These are phyloP conservation scores for Theileria parva DNA, from an alignment of 169 alveolate genomes.

Conservation along the genomic window DNA sequence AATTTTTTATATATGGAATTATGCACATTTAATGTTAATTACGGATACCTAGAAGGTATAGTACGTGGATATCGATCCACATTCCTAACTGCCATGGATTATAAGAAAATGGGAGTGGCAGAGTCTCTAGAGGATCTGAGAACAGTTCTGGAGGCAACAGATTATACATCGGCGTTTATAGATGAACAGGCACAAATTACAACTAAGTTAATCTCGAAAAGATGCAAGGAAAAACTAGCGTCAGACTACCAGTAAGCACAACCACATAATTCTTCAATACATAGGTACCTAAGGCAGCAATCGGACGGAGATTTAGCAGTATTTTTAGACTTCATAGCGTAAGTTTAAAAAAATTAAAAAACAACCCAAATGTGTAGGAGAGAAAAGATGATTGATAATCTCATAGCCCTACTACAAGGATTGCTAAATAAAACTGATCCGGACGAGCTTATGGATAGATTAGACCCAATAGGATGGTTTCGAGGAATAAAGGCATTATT, in stretches of 20 bases:
- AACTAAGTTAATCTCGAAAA: conserved; percentile 86
- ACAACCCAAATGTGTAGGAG: conserved; percentile 65
- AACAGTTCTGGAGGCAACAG: conserved; percentile 96
- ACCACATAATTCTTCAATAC: conserved; percentile 64
- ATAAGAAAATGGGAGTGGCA: conserved; percentile 82
- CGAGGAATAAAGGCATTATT: conserved; percentile 95
- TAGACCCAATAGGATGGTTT: conserved; percentile 97
- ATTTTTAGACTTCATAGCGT: conserved; percentile 86
- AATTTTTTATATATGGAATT: conserved; percentile 83
- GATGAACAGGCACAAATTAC: conserved; percentile 92
- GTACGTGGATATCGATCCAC: conserved; percentile 94
- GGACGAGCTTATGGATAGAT: conserved; percentile 88
- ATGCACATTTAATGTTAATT: conserved; percentile 90
- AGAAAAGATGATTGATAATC: conserved; percentile 98
- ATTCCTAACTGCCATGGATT: conserved; percentile 93
- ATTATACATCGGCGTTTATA: conserved; percentile 92
- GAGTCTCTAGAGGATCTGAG: conserved; percentile 89
- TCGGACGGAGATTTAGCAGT: conserved; percentile 85
- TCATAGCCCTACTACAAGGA: conserved; percentile 96
- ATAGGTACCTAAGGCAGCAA: conserved; percentile 83
- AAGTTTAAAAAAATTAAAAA: conserved; percentile 11
- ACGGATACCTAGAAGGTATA: conserved; percentile 97
- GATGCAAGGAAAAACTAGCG: conserved; percentile 94
- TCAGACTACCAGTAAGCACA: conserved; percentile 86
- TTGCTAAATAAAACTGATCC: conserved; percentile 89